Evolutionary conservation across 2,329 filamentous ascomycete genomes (phyloP).

Genomic region (Ceratocystis harringtonii): DNA sequence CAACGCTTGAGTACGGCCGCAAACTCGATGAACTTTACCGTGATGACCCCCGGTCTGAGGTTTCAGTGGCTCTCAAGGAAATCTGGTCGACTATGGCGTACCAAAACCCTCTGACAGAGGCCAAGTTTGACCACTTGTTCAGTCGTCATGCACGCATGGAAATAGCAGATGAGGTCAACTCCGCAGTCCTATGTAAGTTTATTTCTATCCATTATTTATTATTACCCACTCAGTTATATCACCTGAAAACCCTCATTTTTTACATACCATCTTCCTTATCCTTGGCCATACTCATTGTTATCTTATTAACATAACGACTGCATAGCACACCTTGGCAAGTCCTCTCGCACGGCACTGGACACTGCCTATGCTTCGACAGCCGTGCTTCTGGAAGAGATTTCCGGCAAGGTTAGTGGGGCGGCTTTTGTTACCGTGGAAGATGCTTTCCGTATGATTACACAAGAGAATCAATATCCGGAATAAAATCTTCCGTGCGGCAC

Average conservation of each 20-base stretch:
- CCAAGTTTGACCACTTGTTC: conserved; percentile 60
- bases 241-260: not conserved
- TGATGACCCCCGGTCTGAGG: conserved; percentile 52
- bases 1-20: conserved; percentile 67
- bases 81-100: conserved; percentile 86
- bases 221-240: not conserved
- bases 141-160: conserved; percentile 58
- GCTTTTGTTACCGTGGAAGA: conserved; percentile 46
- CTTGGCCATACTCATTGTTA: not conserved
- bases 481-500: not conserved
- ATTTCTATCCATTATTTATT: conserved; percentile 1
- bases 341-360: conserved; percentile 72
- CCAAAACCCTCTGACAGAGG: conserved; percentile 58
- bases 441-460: not conserved
- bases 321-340: conserved; percentile 76
- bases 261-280: not conserved
- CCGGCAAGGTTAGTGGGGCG: conserved; percentile 63
- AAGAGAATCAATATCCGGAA: not conserved
- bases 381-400: conserved; percentile 68
- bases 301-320: conserved; percentile 19
- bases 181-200: conserved; percentile 69
- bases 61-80: conserved; percentile 60
- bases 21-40: conserved; percentile 63
- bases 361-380: conserved; percentile 74
- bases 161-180: conserved; percentile 88